Conservation (phyloP, 345 rosid species). For the Murraya koenigii region DNA sequence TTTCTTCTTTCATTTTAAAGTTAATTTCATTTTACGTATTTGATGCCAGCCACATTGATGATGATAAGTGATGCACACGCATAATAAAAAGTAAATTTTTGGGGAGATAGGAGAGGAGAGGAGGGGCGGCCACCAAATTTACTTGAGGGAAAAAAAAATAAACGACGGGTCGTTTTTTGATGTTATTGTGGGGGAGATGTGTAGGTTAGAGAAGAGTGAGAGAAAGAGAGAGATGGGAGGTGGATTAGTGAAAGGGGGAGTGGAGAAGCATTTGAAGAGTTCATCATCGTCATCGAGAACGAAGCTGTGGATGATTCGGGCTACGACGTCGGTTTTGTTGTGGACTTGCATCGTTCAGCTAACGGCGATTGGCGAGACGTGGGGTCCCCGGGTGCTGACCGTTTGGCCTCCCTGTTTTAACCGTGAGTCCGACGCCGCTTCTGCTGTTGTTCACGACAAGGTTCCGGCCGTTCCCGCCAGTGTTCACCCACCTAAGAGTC, state of each 20-base stretch:
- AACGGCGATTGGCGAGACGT: slow-evolving; percentile 80
- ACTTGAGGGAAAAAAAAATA: not conserved
- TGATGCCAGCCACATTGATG: slow-evolving; percentile 35
- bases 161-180: slow-evolving; percentile 4
- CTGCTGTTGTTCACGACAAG: slow-evolving; percentile 36
- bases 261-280: slow-evolving; percentile 37
- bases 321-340: slow-evolving; percentile 75
- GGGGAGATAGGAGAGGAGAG: not conserved
- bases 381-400: slow-evolving; percentile 87
- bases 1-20: too few species aligned
- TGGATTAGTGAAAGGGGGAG: slow-evolving; percentile 43
- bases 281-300: slow-evolving; percentile 34
- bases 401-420: slow-evolving; percentile 86
- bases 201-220: slow-evolving; percentile 41
- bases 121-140: too few species aligned
- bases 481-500: slow-evolving; percentile 79
- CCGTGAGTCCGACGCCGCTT: slow-evolving; percentile 38
- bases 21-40: not conserved
- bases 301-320: slow-evolving; percentile 92
- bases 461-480: slow-evolving; percentile 41
- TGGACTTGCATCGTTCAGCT: slow-evolving; percentile 97
- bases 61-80: too few species aligned
- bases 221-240: slow-evolving; percentile 40
- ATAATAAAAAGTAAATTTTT: too few species aligned
- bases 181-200: slow-evolving; percentile 28